These are phyloP conservation scores for Fusarium subtropicale DNA, from an alignment of 2,329 filamentous ascomycete species.

Conservation along the genomic window DNA sequence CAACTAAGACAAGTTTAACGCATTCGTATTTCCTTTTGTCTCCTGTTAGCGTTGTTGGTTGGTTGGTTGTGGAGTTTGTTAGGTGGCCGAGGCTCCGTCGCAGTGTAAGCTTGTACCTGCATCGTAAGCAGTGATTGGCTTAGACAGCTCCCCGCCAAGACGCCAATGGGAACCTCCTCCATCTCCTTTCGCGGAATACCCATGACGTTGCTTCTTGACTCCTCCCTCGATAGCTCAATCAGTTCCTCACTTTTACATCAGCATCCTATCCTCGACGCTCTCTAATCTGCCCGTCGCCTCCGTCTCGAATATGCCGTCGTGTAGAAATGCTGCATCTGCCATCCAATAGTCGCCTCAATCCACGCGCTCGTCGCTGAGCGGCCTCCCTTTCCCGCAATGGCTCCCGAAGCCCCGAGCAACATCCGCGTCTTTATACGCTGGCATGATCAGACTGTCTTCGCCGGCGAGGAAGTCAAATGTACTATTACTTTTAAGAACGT, in stretches of 20 bases:
- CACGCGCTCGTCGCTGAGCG: slow-evolving; percentile 50
- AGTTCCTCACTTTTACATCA: slow-evolving; percentile 28
- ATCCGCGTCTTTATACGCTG: slow-evolving; percentile 96
- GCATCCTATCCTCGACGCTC: slow-evolving; percentile 15
- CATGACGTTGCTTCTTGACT: slow-evolving; percentile 47
- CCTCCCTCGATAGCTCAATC: slow-evolving; percentile 38
- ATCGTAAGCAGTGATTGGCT: slow-evolving; percentile 38
- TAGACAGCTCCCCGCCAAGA: slow-evolving; percentile 41
- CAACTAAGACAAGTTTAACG: background rate
- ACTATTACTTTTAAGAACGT: slow-evolving; percentile 97
- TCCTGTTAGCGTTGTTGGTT: slow-evolving; percentile 18
- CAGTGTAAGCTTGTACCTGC: slow-evolving; percentile 37
- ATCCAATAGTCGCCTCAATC: slow-evolving; percentile 42
- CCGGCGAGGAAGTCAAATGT: slow-evolving; percentile 95
- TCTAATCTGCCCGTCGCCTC: slow-evolving; percentile 8
- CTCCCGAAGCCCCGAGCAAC: slow-evolving; percentile 68
- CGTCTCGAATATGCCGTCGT: slow-evolving; percentile 35
- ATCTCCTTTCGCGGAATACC: slow-evolving; percentile 45
- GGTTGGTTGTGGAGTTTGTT: slow-evolving; percentile 30
- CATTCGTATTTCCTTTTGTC: slow-evolving; percentile 11
- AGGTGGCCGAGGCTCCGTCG: slow-evolving; percentile 25
- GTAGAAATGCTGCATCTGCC: slow-evolving; percentile 50
- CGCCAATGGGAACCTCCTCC: slow-evolving; percentile 45
- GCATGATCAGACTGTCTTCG: slow-evolving; percentile 94
- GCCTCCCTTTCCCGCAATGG: slow-evolving; percentile 56